Conservation (phyloP, 1,284 basidiomycete species). For the Apiotrichum veenhuisii region DNA sequence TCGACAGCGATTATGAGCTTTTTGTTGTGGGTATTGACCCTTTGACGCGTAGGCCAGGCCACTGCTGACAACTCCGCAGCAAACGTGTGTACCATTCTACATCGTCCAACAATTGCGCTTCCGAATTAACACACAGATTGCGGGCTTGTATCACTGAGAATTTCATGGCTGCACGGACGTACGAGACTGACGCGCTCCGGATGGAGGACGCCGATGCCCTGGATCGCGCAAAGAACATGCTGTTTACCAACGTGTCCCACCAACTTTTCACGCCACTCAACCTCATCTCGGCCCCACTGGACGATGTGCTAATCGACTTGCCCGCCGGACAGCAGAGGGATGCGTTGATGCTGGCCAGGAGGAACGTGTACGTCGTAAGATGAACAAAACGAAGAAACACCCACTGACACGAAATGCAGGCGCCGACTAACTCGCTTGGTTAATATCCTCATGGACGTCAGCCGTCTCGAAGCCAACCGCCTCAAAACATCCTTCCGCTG, state of each 20-base stretch:
- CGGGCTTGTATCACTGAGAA: neutral
- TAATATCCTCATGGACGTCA: constrained; percentile 47
- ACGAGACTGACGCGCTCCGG: constrained; percentile 34
- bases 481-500: constrained; percentile 46
- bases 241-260: constrained; percentile 47
- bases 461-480: constrained; percentile 43
- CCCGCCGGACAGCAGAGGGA: constrained; percentile 36
- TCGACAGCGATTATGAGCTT: constrained; percentile 45
- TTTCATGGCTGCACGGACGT: constrained; percentile 17
- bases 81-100: neutral
- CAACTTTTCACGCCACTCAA: constrained; percentile 50
- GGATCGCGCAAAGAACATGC: constrained; percentile 47
- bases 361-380: constrained; percentile 37
- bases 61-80: neutral
- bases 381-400: neutral
- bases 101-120: neutral
- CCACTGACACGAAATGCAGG: constrained; percentile 5
- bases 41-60: neutral
- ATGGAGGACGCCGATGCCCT: constrained; percentile 50
- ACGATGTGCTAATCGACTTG: constrained; percentile 36
- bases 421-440: constrained; percentile 43
- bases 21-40: constrained; percentile 33
- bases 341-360: constrained; percentile 38
- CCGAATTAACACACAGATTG: neutral
- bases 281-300: constrained; percentile 46